Base-by-base conservation (phyloP, 2,329 filamentous ascomycete genomes). In the Aspergillus intermedius region DNA sequence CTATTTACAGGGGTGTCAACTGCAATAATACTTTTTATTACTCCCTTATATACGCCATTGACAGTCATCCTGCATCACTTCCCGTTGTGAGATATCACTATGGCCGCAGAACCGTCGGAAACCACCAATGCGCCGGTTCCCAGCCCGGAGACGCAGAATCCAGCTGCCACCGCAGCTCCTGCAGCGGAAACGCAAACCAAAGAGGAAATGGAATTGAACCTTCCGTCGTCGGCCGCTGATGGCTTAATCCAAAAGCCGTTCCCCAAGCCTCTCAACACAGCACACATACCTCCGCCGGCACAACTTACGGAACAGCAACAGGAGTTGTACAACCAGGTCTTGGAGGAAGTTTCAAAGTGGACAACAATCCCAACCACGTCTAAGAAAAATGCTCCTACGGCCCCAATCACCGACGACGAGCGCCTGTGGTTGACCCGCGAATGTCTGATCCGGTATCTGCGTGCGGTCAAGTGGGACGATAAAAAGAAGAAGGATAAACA, bases 361-460 rank as follows among this genome's bases (percentile, higher is more conserved):
- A 81, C 79, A 10, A 81, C 83, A 8, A 72, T 95, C 22, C 82
- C 82, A 30, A 80, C 80, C 37, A 81, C 82, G 17, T 76, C 77
- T 5, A 79, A 80, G 47, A 84, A 80, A 53, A 74, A 74, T 47
- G 72, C 79, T 9, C 69, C 76, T 8, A 74, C 74, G 52, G 77
- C 81, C 2, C 82, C 88, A 2, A 72, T 97, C 50, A 83, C 82
- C 45, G 89, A 95, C 50, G 73, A 76, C 45, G 93, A 98, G 72
- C 86, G 82, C 62, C 82, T 93, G 73, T 98, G 89, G 83, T 79
- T 98, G 57, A 95, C 91, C 10, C 82, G 84, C 56, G 93, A 98
- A 67, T 97, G 91, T 65, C 78, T 98, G 13, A 78, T 96, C 37
- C 87, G 93, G 58, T 98, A 95, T 67, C 83, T 98, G 25, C 86